A percentile compares a stretch with the other conserved stretches of the same genome.
These are phyloP conservation scores for Helianthus tuberosus DNA, from an alignment of 129 eudicot genomes.

Conservation along the genomic window DNA sequence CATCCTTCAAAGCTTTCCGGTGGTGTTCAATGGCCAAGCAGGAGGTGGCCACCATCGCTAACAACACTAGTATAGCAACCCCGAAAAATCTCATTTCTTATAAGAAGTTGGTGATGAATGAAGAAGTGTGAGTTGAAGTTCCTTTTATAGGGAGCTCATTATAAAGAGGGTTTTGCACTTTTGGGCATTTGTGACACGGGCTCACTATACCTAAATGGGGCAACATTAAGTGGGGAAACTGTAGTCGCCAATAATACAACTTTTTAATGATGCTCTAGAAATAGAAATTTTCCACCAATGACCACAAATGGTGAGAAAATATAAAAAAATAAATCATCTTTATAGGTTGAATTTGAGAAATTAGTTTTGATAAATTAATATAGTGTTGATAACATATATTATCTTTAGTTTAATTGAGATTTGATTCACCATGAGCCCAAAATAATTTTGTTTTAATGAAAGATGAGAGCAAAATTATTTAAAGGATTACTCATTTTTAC, in stretches of 20 bases:
- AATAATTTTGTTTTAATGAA: too few relatives aligned
- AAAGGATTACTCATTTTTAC: not conserved
- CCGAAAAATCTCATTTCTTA: slow-evolving; percentile 23
- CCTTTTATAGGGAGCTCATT: slow-evolving; percentile 22
- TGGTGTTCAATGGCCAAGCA: slow-evolving; percentile 21
- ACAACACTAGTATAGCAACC: slow-evolving; percentile 23
- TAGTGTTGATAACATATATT: too few relatives aligned
- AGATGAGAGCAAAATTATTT: not conserved
- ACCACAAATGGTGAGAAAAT: not conserved
- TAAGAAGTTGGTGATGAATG: slow-evolving; percentile 13
- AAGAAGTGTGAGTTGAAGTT: not conserved
- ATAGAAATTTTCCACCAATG: slow-evolving; percentile 36
- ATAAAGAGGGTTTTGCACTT: not conserved
- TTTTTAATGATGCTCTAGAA: slow-evolving; percentile 30
- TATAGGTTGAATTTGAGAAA: not conserved
- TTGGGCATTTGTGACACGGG: slow-evolving; percentile 13
- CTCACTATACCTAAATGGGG: not conserved
- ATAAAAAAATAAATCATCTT: not conserved
- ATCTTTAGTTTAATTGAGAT: too few relatives aligned
- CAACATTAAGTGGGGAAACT: slow-evolving; percentile 31
- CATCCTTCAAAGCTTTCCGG: slow-evolving; percentile 21
- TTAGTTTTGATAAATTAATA: not conserved
- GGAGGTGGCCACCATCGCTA: slow-evolving; percentile 1
- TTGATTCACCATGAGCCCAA: too few relatives aligned
- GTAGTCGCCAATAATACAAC: slow-evolving; percentile 23